A percentile compares a stretch with the other conserved stretches of the same genome.
phyloP scores from a whole-genome alignment of 2,329 filamentous ascomycete species.

The Sclerotinia trifoliorum region DNA sequence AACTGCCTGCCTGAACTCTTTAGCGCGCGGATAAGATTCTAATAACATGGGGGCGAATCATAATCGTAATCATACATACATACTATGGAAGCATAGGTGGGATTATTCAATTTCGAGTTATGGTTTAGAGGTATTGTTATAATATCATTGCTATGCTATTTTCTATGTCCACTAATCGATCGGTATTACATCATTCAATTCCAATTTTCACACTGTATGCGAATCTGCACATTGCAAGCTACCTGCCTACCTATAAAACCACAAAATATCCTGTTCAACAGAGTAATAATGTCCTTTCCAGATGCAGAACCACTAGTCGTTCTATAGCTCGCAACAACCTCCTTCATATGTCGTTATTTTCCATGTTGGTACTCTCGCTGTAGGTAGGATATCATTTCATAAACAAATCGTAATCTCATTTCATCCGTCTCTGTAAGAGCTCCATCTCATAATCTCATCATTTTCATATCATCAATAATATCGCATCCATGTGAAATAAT shows the following conservation, averaged over 20 bases:
- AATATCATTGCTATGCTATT: conserved; percentile 11
- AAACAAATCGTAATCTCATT: conserved; percentile 26
- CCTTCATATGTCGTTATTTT: conserved; percentile 14
- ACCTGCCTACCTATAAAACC: neutral
- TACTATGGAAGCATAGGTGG: too few species aligned
- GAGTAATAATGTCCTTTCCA: neutral
- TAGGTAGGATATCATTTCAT: conserved; percentile 23
- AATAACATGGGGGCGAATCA: neutral
- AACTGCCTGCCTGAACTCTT: too few species aligned
- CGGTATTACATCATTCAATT: neutral
- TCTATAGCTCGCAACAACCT: conserved; percentile 3
- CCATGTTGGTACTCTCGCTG: neutral
- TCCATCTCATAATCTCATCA: conserved; percentile 2
- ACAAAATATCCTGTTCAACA: neutral
- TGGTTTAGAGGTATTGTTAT: neutral
- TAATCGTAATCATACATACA: neutral
- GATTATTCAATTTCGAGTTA: neutral
- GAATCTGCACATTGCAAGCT: neutral
- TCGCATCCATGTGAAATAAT: neutral
- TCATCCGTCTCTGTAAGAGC: conserved; percentile 5
- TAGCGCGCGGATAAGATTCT: neutral
- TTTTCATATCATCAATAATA: conserved; percentile 10
- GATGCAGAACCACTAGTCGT: neutral
- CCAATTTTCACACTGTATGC: neutral
- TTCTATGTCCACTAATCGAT: neutral